Percentiles rank a stretch among this genome's conserved stretches.
These are phyloP conservation scores for Ampelocalamus luodianensis DNA, from an alignment of 176 grass and related monocot species.

Conservation along the genomic window DNA sequence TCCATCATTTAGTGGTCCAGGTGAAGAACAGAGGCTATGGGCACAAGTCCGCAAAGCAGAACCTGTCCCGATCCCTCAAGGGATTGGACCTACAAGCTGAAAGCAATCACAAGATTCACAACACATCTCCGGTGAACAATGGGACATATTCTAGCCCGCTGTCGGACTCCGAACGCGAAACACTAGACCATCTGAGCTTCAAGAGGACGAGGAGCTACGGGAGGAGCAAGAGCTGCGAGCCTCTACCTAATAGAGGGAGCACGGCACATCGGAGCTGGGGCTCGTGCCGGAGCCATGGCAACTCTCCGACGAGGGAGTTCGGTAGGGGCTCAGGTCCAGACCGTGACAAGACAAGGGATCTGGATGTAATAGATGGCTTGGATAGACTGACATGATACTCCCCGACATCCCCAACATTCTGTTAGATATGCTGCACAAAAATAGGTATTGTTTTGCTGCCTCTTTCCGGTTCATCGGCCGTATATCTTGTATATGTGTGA, in stretches of 20 bases:
- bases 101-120: conserved; percentile 46
- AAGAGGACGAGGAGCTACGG: conserved; percentile 43
- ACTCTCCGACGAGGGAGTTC: conserved; percentile 67
- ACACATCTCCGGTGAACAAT: conserved; percentile 48
- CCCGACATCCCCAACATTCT: conserved; percentile 44
- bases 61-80: conserved; percentile 28
- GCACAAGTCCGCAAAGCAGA: conserved; percentile 51
- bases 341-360: conserved; percentile 52
- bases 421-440: conserved; percentile 35
- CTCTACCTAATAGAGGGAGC: background rate
- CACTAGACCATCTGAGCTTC: conserved; percentile 56
- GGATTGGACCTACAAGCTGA: background rate
- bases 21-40: conserved; percentile 85
- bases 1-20: conserved; percentile 81
- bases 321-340: background rate
- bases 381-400: conserved; percentile 48
- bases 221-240: conserved; percentile 80
- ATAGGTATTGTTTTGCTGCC: conserved; percentile 53
- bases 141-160: conserved; percentile 1
- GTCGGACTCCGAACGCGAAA: conserved; percentile 54
- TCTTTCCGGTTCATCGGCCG: background rate
- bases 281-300: conserved; percentile 68
- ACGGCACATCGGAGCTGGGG: conserved; percentile 52
- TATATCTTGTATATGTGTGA: conserved; percentile 42
- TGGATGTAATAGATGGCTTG: conserved; percentile 94